These are phyloP conservation scores for Albatrellus ellisii DNA, from an alignment of 768 basidiomycete species.

Conservation along the genomic window DNA sequence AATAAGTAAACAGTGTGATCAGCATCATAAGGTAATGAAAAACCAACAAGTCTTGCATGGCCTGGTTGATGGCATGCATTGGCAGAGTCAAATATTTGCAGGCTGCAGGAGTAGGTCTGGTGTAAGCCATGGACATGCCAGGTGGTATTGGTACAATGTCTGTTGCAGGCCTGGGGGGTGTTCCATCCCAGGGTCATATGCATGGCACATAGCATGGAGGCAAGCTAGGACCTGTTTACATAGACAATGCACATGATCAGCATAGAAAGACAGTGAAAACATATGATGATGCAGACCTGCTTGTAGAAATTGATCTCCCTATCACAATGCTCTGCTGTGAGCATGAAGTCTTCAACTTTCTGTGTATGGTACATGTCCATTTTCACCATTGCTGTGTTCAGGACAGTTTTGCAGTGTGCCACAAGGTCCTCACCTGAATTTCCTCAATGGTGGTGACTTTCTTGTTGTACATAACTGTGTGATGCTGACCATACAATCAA, in stretches of 20 bases:
- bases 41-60: slow-evolving; percentile 65
- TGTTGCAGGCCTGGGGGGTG: slow-evolving; percentile 40
- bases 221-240: slow-evolving; percentile 39
- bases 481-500: too few relatives aligned
- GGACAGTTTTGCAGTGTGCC: slow-evolving; percentile 72
- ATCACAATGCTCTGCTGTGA: slow-evolving; percentile 60
- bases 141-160: slow-evolving; percentile 63
- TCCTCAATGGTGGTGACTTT: too few relatives aligned
- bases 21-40: too few relatives aligned
- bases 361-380: slow-evolving; percentile 70
- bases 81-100: slow-evolving; percentile 69
- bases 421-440: slow-evolving; percentile 54
- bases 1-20: too few relatives aligned
- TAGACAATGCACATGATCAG: not conserved
- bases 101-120: slow-evolving; percentile 52
- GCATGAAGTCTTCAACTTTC: slow-evolving; percentile 54
- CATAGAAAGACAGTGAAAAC: not conserved
- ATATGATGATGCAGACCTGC: slow-evolving; percentile 40
- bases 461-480: too few relatives aligned
- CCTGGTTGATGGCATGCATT: slow-evolving; percentile 66
- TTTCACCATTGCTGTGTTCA: slow-evolving; percentile 84
- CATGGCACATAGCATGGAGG: slow-evolving; percentile 40
- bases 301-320: slow-evolving; percentile 68
- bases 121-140: slow-evolving; percentile 36
- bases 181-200: slow-evolving; percentile 37